A percentile compares a stretch with the other conserved stretches of the same genome.
phyloP scores from a whole-genome alignment of 2,329 filamentous ascomycete genomes.

The Ophiosphaerella herpotricha region DNA sequence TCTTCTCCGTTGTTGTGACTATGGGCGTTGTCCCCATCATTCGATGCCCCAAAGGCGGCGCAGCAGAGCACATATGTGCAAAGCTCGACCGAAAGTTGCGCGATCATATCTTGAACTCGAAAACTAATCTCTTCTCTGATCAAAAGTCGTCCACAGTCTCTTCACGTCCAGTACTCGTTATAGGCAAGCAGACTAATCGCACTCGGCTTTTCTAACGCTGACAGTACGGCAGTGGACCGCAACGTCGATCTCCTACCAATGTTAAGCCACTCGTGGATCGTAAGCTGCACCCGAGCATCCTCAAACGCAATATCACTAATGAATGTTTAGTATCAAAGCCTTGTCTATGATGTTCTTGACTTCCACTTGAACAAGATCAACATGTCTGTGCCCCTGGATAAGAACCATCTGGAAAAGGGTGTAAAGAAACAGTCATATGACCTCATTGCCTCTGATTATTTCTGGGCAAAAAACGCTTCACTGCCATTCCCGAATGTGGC shows the following conservation, averaged over 20 bases:
- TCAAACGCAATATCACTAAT: constrained; percentile 1
- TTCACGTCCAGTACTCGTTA: constrained; percentile 83
- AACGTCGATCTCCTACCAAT: constrained; percentile 96
- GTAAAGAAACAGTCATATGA: constrained; percentile 89
- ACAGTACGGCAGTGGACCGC: constrained; percentile 73
- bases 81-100: constrained; percentile 94
- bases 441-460: constrained; percentile 87
- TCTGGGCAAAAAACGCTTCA: constrained; percentile 92
- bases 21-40: constrained; percentile 99
- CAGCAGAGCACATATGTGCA: constrained; percentile 90
- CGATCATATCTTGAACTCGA: constrained; percentile 96
- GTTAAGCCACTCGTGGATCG: constrained; percentile 93
- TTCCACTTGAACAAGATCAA: constrained; percentile 93
- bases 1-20: constrained; percentile 98
- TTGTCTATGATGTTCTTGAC: constrained; percentile 77
- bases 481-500: constrained; percentile 94
- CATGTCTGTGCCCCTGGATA: constrained; percentile 81
- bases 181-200: constrained; percentile 73
- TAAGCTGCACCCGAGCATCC: constrained; percentile 6
- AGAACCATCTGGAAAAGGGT: constrained; percentile 73
- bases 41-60: constrained; percentile 87
- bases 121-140: constrained; percentile 92
- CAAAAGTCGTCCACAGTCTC: constrained; percentile 63
- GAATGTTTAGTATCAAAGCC: constrained; percentile 68
- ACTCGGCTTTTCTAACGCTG: constrained; percentile 54